Evolutionary conservation across 2,329 filamentous ascomycete species (phyloP).

Genomic region (Fusarium illudens): DNA sequence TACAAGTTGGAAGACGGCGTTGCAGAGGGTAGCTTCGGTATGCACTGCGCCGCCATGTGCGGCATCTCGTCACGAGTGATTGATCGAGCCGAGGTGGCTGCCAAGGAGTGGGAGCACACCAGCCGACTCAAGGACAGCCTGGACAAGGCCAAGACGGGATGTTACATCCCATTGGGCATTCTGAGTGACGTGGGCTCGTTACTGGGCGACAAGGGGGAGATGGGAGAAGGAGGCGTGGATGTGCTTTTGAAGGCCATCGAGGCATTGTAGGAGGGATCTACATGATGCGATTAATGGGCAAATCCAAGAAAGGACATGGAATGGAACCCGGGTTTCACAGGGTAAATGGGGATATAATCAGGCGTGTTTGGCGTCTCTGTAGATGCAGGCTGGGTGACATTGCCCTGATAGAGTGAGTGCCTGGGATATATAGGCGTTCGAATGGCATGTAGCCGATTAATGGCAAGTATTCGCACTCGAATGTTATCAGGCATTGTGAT

Average conservation of each 20-base stretch:
- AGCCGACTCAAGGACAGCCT: constrained; percentile 88
- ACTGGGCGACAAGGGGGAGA: constrained; percentile 65
- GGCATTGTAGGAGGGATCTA: constrained; percentile 53
- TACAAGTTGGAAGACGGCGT: constrained; percentile 95
- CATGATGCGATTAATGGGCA: constrained; percentile 1
- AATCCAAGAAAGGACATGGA: background rate
- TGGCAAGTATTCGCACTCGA: no score
- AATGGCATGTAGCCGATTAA: constrained; percentile 3
- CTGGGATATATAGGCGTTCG: constrained; percentile 29
- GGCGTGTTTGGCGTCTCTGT: constrained; percentile 29
- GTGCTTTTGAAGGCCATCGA: constrained; percentile 70
- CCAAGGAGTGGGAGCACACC: constrained; percentile 94
- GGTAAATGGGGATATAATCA: constrained; percentile 8
- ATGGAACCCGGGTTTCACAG: constrained; percentile 3
- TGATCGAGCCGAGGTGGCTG: constrained; percentile 85
- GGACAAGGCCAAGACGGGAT: constrained; percentile 79
- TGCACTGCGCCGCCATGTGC: constrained; percentile 99
- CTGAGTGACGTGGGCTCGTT: constrained; percentile 88
- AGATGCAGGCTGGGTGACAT: constrained; percentile 15
- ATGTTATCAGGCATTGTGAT: no score
- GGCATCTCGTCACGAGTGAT: constrained; percentile 87
- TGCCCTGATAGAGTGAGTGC: constrained; percentile 31
- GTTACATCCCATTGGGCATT: constrained; percentile 84
- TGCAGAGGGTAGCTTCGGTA: constrained; percentile 95
- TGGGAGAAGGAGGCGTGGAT: constrained; percentile 62